phyloP scores from a whole-genome alignment of 192 early-diverging fungal genomes.

The Podila epicladia region DNA sequence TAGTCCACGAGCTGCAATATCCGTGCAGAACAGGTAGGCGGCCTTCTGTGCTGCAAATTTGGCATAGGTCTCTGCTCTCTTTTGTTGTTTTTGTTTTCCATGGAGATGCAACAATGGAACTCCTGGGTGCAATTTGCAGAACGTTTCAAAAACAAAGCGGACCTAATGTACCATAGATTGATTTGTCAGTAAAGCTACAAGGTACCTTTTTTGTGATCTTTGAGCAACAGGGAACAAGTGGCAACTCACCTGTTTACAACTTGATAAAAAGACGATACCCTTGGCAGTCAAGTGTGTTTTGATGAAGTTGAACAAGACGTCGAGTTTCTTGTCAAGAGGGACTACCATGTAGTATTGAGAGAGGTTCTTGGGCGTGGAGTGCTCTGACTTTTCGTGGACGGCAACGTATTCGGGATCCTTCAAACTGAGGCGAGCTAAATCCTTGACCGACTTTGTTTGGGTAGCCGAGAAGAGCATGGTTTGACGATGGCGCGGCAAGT shows the following conservation, averaged over 20 bases:
- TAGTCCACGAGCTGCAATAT: constrained; percentile 95
- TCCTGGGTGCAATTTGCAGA: constrained; percentile 95
- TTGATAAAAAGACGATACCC: constrained; percentile 92
- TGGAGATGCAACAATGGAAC: constrained; percentile 91
- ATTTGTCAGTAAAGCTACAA: constrained; percentile 1
- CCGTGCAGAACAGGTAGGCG: constrained; percentile 91
- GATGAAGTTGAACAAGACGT: constrained; percentile 95
- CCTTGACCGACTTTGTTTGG: constrained; percentile 95
- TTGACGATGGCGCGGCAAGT: constrained; percentile 86
- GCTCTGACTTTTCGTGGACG: constrained; percentile 84
- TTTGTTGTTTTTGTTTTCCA: constrained; percentile 97
- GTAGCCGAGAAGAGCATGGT: constrained; percentile 98
- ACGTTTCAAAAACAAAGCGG: constrained; percentile 94
- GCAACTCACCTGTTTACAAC: constrained; percentile 87
- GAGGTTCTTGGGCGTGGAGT: constrained; percentile 85
- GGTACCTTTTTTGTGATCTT: not conserved
- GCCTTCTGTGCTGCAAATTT: constrained; percentile 82
- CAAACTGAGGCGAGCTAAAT: constrained; percentile 90
- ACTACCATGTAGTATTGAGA: constrained; percentile 89
- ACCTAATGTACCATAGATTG: constrained; percentile 27
- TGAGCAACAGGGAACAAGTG: not conserved
- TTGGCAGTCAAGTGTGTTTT: constrained; percentile 92
- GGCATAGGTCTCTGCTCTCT: constrained; percentile 94
- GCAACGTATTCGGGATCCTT: constrained; percentile 94
- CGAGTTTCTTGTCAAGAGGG: constrained; percentile 90